A percentile compares a stretch with the other conserved stretches of the same genome.
Conservation (phyloP, 495 filamentous ascomycete species). For the Aspergillus carlsbadensis region DNA sequence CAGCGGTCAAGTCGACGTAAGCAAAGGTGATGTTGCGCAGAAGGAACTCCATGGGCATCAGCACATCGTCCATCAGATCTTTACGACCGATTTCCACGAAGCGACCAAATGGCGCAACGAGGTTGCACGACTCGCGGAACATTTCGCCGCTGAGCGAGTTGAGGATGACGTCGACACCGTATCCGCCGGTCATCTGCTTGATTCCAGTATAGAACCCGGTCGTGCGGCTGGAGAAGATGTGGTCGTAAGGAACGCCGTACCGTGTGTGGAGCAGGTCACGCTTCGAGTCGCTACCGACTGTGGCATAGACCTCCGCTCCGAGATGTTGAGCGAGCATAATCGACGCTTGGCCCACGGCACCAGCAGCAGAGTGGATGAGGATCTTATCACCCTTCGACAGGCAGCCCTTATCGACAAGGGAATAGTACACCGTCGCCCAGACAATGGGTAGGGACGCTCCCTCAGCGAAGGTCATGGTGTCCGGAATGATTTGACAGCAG, state of each 20-base stretch:
- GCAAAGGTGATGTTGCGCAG: constrained; percentile 22
- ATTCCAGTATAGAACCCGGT: constrained; percentile 39
- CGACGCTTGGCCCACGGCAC: constrained; percentile 60
- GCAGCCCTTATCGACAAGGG: constrained; percentile 33
- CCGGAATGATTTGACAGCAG: constrained; percentile 37
- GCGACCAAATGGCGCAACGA: constrained; percentile 46
- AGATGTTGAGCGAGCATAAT: constrained; percentile 54
- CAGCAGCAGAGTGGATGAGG: constrained; percentile 59
- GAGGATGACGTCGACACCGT: constrained; percentile 56
- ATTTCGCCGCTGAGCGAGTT: constrained; percentile 48
- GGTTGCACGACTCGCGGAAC: constrained; percentile 41
- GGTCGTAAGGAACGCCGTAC: constrained; percentile 51
- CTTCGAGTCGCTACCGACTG: constrained; percentile 54
- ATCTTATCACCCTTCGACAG: constrained; percentile 50
- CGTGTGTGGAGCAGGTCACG: constrained; percentile 47
- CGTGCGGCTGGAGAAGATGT: constrained; percentile 55
- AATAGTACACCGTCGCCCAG: constrained; percentile 7
- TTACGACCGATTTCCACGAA: constrained; percentile 54
- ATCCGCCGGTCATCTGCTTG: constrained; percentile 40
- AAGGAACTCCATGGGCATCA: constrained; percentile 27
- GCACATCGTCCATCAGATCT: constrained; percentile 27
- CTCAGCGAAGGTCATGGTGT: constrained; percentile 7
- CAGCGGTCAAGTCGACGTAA: constrained; percentile 19
- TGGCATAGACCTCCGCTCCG: constrained; percentile 59
- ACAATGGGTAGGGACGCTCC: constrained; percentile 14